These are phyloP conservation scores for Pichia sp. DNA, from an alignment of 1,139 yeast species.

Conservation along the genomic window DNA sequence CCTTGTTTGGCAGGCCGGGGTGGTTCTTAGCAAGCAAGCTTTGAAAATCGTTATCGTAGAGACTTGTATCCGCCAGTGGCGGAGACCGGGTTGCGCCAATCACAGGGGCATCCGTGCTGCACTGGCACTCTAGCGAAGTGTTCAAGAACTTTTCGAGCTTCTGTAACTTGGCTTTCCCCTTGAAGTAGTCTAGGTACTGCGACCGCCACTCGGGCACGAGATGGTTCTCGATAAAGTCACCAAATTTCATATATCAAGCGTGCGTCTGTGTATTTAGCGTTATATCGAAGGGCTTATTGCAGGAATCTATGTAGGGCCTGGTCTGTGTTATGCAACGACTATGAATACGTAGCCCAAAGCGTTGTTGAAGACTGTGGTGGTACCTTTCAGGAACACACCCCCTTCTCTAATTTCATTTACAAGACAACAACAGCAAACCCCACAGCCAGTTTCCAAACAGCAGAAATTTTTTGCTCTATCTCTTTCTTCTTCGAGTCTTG, in stretches of 20 bases:
- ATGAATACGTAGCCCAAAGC: too few relatives aligned
- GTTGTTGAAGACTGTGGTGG: too few relatives aligned
- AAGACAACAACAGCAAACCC: not conserved
- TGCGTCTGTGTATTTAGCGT: not conserved
- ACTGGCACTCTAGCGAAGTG: conserved; percentile 22
- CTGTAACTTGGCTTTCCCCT: conserved; percentile 55
- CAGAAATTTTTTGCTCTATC: not conserved
- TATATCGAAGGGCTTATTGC: too few relatives aligned
- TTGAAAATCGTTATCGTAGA: not conserved
- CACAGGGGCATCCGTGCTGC: not conserved
- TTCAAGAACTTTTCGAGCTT: conserved; percentile 29
- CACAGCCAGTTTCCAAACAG: not conserved
- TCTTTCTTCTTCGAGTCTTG: not conserved
- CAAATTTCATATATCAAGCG: conserved; percentile 50
- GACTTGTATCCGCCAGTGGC: not conserved
- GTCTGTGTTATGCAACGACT: too few relatives aligned
- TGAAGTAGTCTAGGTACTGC: conserved; percentile 72
- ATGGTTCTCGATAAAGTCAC: conserved; percentile 52
- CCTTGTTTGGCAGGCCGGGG: not conserved
- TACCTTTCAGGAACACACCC: not conserved
- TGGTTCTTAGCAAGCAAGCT: not conserved
- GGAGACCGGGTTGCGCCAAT: not conserved
- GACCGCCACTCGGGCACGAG: conserved; percentile 83
- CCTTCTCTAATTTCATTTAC: not conserved
- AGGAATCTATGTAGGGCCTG: too few relatives aligned